Base-by-base conservation (phyloP, 441 rosid species). In the Arabidopsis lyrata region DNA sequence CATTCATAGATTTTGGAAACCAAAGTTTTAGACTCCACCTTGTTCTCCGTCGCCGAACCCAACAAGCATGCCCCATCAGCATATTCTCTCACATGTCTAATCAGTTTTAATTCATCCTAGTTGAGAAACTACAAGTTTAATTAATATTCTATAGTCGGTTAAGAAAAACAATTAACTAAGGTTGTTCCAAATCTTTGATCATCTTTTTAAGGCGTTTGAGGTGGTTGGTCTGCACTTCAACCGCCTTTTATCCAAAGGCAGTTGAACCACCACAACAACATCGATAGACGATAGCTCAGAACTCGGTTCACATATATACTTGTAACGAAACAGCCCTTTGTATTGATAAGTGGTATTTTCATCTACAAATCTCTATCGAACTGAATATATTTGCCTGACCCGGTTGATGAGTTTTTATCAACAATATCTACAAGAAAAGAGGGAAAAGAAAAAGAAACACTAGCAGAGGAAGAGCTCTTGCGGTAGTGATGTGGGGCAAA, bases 401-500 rank as follows among this genome's bases (percentile, higher is more conserved):
- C n/a, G 9, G 5, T 4, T 29, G 31, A 1, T 20, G 38, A 41
- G 44, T 66, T 38, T 29, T 59, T 56, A 74, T 74, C 55, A 60
- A 59, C 62, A 50, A 29, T 32, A 63, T 64, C 49, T 44, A 54
- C 63, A 47, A 15, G 32, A 50, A 32, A 27, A 20, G 20, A 7
- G 3, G 47, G 41, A 13, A 22, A 16, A 8, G 24, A 10, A 45
- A 56, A 0, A 61, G 53, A 14, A 63, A 45, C 71, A 50, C 64
- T 59, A 81, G 57, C 79, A 79, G 75, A 81, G 80, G 88, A 95
- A 89, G 70, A 82, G 85, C 70, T 88, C 96, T 38, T 55, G 72
- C 53, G 98, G 97, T 72, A 95, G 80, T 50, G 88, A 81, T 36
- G 90, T 75, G 16, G 98, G 98, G 75, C 92, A 88, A 77, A 75